Evolutionary conservation across 257 asterid genomes (phyloP), one percentile per base, ranked within the genome.

Genomic region (Solanum pinnatisectum): DNA sequence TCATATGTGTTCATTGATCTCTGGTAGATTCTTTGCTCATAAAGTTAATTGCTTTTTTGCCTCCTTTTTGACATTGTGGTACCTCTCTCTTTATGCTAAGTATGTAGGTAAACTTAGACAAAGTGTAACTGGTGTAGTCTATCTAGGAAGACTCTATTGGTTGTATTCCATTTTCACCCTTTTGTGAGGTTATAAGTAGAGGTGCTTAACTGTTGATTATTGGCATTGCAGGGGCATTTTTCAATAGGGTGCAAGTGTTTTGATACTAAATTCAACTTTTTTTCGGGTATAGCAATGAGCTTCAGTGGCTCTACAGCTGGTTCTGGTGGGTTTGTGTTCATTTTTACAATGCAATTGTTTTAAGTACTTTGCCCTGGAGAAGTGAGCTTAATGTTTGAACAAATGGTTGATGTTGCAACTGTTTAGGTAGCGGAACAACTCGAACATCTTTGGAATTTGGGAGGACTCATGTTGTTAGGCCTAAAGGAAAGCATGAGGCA

Each of bases 381-480:
- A 46, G 32, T 14, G 39, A 73, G 84, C 25, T 20, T 11, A 35
- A 40, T 88, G 87, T 84, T 40, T 85, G 82, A 73, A 81, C 23
- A 81, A 16, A 16, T 16, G 15, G 42, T 46, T 46, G 68, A 81
- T 15, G 10, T 46, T 46, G 68, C 40, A 18, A 81, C 76, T 76
- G 90, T 86, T 81, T 88, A 94, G 98, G 96, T 87, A 87, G 94
- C 91, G 92, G 91, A 83, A 33, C 90, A 76, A 90, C 90, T 73
- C 87, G 90, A 87, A 91, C 88, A 83, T 71, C 94, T 49, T 90
- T 89, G 65, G 96, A 93, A 90, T 95, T 94, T 84, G 98, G 98
- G 90, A 92, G 98, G 90, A 95, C 98, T 91, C 92, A 95, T 91
- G 98, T 95, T 23, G 98, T 96, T 85, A 91, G 94, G 93, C 98